Percentiles rank a stretch among this genome's conserved stretches.
Evolutionary conservation across 1,284 basidiomycete species (phyloP).

Genomic region (Heterobasidion parviporum): DNA sequence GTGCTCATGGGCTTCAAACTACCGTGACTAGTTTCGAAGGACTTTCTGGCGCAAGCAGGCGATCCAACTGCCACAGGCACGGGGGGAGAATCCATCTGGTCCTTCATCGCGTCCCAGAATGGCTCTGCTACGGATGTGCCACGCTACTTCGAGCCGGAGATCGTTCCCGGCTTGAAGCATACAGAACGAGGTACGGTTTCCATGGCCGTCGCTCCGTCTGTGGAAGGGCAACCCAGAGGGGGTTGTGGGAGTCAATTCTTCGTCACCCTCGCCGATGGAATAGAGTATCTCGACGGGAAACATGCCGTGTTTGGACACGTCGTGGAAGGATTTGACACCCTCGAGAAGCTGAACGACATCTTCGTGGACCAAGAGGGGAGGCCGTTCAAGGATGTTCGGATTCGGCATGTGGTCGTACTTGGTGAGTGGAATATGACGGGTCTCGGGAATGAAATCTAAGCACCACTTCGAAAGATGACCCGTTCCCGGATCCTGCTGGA

Average conservation of each 20-base stretch:
- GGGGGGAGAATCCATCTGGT: slow-evolving; percentile 84
- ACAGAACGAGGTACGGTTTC: slow-evolving; percentile 83
- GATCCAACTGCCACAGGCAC: slow-evolving; percentile 94
- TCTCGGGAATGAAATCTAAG: neutral
- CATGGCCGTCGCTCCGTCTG: slow-evolving; percentile 83
- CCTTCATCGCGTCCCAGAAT: slow-evolving; percentile 52
- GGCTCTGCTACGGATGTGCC: slow-evolving; percentile 27
- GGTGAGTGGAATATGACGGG: slow-evolving; percentile 40
- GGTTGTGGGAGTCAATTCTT: slow-evolving; percentile 97
- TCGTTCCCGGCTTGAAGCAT: slow-evolving; percentile 80
- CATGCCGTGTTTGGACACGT: slow-evolving; percentile 95
- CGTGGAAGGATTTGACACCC: slow-evolving; percentile 88
- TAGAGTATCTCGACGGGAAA: slow-evolving; percentile 94
- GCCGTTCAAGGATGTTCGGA: slow-evolving; percentile 89
- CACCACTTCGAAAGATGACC: slow-evolving; percentile 63
- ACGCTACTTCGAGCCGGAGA: slow-evolving; percentile 82
- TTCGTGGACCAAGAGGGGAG: slow-evolving; percentile 84
- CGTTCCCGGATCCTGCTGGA: slow-evolving; percentile 81
- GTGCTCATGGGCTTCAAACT: neutral
- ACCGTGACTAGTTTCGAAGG: slow-evolving; percentile 70
- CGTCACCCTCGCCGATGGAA: slow-evolving; percentile 83
- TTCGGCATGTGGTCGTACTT: slow-evolving; percentile 87
- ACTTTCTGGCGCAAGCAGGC: slow-evolving; percentile 92
- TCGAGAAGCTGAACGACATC: slow-evolving; percentile 90
- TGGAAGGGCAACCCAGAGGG: slow-evolving; percentile 56